Base-by-base conservation (phyloP, 441 rosid species). In the Erodium chrysanthum region DNA sequence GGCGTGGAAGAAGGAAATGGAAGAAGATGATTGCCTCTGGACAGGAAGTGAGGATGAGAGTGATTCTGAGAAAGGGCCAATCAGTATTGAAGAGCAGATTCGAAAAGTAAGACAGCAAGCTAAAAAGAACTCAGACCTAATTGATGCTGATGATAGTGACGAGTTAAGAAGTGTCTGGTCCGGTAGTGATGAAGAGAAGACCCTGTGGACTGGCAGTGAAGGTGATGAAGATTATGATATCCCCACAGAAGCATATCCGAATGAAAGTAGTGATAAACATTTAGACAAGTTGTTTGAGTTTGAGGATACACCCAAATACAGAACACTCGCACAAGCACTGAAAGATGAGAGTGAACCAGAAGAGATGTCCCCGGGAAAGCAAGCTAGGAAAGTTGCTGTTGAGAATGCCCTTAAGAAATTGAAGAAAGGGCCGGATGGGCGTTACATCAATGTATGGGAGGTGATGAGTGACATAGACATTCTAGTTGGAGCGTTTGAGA, bases 171-270 rank as follows among this genome's bases (percentile, higher is more conserved):
- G 96, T 18, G 88, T 93, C 20, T 93, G 95, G 92, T 90, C 97
- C 18, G 91, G 85, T 42, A 90, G 97, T 59, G 98, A 91, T 1
- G 96, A 93, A 69, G 96, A 90, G 77, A 90, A 87, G 85, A 84
- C 90, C 11, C 72, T 93, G 31, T 93, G 98, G 95, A 93, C 96
- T 0, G 96, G 98, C n/a, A 84, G 87, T 22, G 97, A 93, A 80
- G 87, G 86, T 0, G 56, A 48, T 3, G 56, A 87, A 0, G 95
- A 87, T 0, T 81, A 85, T 10, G 96, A 87, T 71, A 80, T 87
- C 68, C 98, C 97, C n/a, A 85, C 87, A 7, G 97, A 89, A 64
- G 80, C 98, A 23, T 80, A 76, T 69, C 90, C 95, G 0, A 87
- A 85, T 71, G 90, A 87, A 75, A 73, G 83, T 60, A 88, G 96